phyloP scores from a whole-genome alignment of 1,284 basidiomycete genomes.

The Hortiboletus rubellus region DNA sequence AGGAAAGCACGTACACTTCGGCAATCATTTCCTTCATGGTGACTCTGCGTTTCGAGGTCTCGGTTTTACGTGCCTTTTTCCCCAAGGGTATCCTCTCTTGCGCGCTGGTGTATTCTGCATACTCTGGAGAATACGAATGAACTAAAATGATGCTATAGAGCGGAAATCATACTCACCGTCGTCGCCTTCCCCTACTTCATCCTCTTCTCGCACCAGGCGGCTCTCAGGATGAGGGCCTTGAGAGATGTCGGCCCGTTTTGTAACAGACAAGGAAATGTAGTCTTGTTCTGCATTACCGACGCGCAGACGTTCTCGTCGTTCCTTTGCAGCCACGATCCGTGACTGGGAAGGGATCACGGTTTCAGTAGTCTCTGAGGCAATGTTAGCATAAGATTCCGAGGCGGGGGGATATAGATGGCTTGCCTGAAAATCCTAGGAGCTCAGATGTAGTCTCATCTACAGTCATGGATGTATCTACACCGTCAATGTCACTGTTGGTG shows the following conservation, averaged over 20 bases:
- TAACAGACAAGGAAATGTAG: conserved; percentile 81
- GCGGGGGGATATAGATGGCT: conserved; percentile 6
- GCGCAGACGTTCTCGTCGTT: conserved; percentile 68
- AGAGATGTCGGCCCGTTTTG: conserved; percentile 49
- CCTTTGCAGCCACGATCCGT: conserved; percentile 76
- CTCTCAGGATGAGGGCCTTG: conserved; percentile 89
- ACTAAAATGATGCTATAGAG: conserved; percentile 5
- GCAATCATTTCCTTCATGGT: conserved; percentile 86
- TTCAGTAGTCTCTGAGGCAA: conserved; percentile 28
- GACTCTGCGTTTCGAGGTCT: conserved; percentile 68
- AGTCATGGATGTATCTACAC: conserved; percentile 56
- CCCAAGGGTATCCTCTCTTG: conserved; percentile 86
- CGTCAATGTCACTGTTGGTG: conserved; percentile 41
- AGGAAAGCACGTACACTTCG: conserved; percentile 63
- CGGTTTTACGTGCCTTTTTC: conserved; percentile 78
- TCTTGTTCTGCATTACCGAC: conserved; percentile 59
- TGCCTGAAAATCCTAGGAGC: conserved; percentile 37
- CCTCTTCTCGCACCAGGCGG: conserved; percentile 86
- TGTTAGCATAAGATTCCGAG: conserved; percentile 3
- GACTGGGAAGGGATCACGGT: conserved; percentile 73
- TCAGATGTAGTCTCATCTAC: conserved; percentile 43
- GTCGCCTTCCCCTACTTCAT: conserved; percentile 90
- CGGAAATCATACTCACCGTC: conserved; percentile 64
- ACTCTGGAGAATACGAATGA: conserved; percentile 51
- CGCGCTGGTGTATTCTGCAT: conserved; percentile 87